Evolutionary conservation across 2,329 filamentous ascomycete genomes (phyloP).

Genomic region (Xylaria sp.): DNA sequence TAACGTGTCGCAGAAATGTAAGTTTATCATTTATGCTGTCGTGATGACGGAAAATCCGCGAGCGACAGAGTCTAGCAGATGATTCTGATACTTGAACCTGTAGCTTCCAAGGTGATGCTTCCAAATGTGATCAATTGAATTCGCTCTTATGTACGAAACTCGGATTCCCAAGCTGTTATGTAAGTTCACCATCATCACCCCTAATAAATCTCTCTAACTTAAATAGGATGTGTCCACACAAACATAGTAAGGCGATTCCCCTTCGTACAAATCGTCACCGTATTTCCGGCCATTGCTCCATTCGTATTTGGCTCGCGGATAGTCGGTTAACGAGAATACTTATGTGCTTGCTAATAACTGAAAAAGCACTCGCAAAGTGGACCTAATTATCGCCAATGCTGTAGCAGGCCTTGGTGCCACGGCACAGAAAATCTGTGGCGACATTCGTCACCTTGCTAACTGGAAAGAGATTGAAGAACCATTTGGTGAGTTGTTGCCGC

Average conservation of each 20-base stretch:
- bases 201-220: neutral
- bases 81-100: conserved; percentile 38
- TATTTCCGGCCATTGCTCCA: neutral
- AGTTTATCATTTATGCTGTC: neutral
- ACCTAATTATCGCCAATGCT: conserved; percentile 81
- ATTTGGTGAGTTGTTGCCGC: conserved; percentile 50
- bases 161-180: conserved; percentile 59
- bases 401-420: conserved; percentile 80
- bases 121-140: conserved; percentile 61
- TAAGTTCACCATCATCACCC: conserved; percentile 28
- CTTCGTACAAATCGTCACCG: neutral
- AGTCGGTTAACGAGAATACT: neutral
- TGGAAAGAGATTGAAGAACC: conserved; percentile 85
- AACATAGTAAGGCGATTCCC: conserved; percentile 43
- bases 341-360: conserved; percentile 11
- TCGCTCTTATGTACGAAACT: conserved; percentile 60
- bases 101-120: conserved; percentile 50
- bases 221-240: conserved; percentile 63
- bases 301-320: neutral
- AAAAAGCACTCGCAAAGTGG: conserved; percentile 72
- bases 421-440: conserved; percentile 73
- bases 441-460: conserved; percentile 75
- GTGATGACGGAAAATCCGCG: neutral
- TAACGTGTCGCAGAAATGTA: conserved; percentile 22
- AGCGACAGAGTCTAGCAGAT: neutral